Conservation (phyloP, 1,284 basidiomycete genomes). For the Cutaneotrichosporon spelunceum region DNA sequence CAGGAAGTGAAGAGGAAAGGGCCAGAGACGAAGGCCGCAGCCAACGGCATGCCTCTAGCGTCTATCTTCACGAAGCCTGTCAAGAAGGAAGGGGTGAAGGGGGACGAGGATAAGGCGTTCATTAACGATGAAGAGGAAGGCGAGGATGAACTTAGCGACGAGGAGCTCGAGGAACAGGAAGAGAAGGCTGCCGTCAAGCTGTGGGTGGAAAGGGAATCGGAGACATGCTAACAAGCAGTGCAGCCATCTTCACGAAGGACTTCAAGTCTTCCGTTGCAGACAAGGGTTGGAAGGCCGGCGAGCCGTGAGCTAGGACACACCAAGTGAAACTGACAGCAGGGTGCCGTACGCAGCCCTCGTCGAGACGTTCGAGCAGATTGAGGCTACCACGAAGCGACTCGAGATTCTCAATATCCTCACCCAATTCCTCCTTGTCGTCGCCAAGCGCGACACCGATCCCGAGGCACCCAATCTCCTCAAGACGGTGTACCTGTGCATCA, state of each 20-base stretch:
- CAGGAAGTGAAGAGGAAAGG: not conserved
- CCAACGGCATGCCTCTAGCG: conserved; percentile 47
- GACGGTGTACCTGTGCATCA: conserved; percentile 94
- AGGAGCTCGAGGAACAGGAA: conserved; percentile 57
- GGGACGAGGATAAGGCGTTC: conserved; percentile 33
- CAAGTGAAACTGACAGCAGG: conserved; percentile 52
- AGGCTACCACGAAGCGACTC: conserved; percentile 90
- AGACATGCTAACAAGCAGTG: conserved; percentile 55
- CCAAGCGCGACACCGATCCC: conserved; percentile 58
- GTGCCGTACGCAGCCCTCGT: conserved; percentile 92
- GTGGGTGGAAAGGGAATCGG: conserved; percentile 51
- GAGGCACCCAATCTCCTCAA: conserved; percentile 69
- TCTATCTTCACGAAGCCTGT: conserved; percentile 49
- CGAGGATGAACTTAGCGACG: conserved; percentile 49
- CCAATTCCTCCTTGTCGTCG: conserved; percentile 82
- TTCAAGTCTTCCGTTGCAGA: conserved; percentile 66
- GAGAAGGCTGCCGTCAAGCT: conserved; percentile 62
- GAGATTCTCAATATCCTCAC: conserved; percentile 90
- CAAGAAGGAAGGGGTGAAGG: conserved; percentile 31
- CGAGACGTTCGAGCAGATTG: conserved; percentile 83
- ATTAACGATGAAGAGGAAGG: conserved; percentile 53
- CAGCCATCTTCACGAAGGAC: conserved; percentile 54
- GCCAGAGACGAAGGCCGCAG: not conserved
- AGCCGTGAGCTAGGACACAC: conserved; percentile 64
- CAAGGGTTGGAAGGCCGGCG: conserved; percentile 81